Percentiles rank a stretch among this genome's conserved stretches.
Evolutionary conservation across 129 eudicot species (phyloP).

Genomic region (Mikania micrantha): DNA sequence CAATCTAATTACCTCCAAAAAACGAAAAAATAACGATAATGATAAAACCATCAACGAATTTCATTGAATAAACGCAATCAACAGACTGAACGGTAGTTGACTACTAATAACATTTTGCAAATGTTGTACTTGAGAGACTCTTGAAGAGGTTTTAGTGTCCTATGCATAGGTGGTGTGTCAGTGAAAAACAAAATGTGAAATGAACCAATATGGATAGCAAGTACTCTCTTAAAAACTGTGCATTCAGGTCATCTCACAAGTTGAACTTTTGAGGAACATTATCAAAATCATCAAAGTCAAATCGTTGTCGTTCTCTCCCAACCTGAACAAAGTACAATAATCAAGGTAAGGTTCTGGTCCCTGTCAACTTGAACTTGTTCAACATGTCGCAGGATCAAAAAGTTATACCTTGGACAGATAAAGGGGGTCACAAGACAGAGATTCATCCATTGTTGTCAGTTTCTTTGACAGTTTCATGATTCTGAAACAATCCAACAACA

Average conservation of each 20-base stretch:
- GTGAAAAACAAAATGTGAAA: conserved; percentile 8
- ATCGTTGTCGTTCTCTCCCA: conserved; percentile 81
- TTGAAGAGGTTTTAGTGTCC: background rate
- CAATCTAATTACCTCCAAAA: background rate
- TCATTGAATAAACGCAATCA: background rate
- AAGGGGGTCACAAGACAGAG: conserved; percentile 68
- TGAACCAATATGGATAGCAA: conserved; percentile 17
- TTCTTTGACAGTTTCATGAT: conserved; percentile 80
- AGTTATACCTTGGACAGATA: conserved; percentile 67
- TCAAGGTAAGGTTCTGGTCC: background rate
- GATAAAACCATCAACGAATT: too few relatives aligned
- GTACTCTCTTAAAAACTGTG: background rate
- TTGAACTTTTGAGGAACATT: conserved; percentile 65
- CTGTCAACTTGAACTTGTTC: background rate
- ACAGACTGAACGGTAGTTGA: background rate
- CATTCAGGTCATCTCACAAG: conserved; percentile 33
- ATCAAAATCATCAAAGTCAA: conserved; percentile 83
- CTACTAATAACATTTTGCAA: conserved; percentile 12
- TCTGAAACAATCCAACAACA: conserved; percentile 33
- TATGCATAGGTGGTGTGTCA: background rate
- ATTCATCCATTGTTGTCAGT: conserved; percentile 70
- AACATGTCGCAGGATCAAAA: background rate
- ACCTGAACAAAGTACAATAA: conserved; percentile 36
- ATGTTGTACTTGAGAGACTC: background rate
- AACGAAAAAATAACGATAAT: too few relatives aligned